These are phyloP conservation scores for Yamadazyma taylorii DNA, from an alignment of 1,139 yeast species.

Conservation along the genomic window DNA sequence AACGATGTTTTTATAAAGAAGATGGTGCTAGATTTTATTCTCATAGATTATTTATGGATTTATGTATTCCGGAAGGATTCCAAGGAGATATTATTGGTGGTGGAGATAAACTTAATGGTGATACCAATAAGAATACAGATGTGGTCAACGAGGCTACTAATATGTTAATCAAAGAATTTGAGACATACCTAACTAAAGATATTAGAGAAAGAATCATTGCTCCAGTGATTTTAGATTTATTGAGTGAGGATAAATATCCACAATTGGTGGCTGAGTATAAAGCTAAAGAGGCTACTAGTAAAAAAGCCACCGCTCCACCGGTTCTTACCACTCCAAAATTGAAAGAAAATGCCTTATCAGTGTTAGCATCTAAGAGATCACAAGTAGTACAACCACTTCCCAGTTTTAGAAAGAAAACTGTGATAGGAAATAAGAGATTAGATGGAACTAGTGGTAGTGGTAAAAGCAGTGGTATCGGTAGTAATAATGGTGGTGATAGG, in stretches of 20 bases:
- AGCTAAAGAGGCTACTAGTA: conserved; percentile 34
- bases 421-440: conserved; percentile 9
- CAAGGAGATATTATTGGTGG: conserved; percentile 10
- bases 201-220: conserved; percentile 74
- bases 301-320: conserved; percentile 19
- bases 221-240: conserved; percentile 62
- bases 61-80: conserved; percentile 44
- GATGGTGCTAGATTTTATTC: conserved; percentile 59
- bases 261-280: conserved; percentile 47
- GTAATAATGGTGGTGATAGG: too few species aligned
- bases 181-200: conserved; percentile 64
- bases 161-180: conserved; percentile 62
- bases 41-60: conserved; percentile 56
- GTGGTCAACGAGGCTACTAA: conserved; percentile 59
- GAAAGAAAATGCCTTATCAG: conserved; percentile 28
- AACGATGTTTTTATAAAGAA: conserved; percentile 62
- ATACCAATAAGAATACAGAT: conserved; percentile 20
- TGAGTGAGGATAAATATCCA: conserved; percentile 63
- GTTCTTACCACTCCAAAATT: conserved; percentile 16
- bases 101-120: conserved; percentile 11
- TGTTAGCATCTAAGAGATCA: conserved; percentile 27
- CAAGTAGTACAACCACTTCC: conserved; percentile 36
- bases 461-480: too few species aligned
- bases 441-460: conserved; percentile 3
- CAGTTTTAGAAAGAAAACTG: conserved; percentile 47